Evolutionary conservation across 495 filamentous ascomycete species (phyloP).

Genomic region (Aspergillus sclerotioniger): DNA sequence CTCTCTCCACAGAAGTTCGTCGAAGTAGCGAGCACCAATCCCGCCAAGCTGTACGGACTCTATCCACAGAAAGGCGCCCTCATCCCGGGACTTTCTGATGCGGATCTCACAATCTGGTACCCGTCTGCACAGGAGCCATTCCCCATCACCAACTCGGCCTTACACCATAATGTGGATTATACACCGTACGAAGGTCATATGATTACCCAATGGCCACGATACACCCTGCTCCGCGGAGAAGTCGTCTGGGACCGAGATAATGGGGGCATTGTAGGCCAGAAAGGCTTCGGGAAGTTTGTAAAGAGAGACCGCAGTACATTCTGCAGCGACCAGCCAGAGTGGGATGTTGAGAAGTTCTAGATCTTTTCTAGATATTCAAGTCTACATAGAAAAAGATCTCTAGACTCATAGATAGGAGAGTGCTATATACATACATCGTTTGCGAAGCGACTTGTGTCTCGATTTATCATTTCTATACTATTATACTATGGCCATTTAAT

Average conservation of each 20-base stretch:
- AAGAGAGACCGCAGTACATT: constrained; percentile 30
- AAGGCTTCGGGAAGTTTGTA: constrained; percentile 53
- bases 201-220: constrained; percentile 59
- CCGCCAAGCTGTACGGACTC: constrained; percentile 61
- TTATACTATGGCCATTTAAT: too few species aligned
- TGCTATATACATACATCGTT: too few species aligned
- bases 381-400: not conserved
- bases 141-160: constrained; percentile 44
- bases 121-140: constrained; percentile 33
- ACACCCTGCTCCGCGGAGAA: constrained; percentile 56
- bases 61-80: constrained; percentile 55
- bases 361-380: not conserved
- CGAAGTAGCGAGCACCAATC: constrained; percentile 53
- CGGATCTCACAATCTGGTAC: constrained; percentile 47
- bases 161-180: constrained; percentile 61
- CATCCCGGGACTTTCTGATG: constrained; percentile 49
- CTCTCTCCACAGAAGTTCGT: constrained; percentile 55
- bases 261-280: constrained; percentile 47
- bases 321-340: constrained; percentile 5
- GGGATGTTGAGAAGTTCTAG: constrained; percentile 1
- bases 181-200: constrained; percentile 57
- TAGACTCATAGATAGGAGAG: not conserved
- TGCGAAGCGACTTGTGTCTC: too few species aligned
- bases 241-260: constrained; percentile 57
- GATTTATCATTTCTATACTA: too few species aligned